Evolutionary conservation across 768 basidiomycete genomes (phyloP), one percentile per base, ranked within the genome.

Genomic region (Macrolepiota dolichaula): DNA sequence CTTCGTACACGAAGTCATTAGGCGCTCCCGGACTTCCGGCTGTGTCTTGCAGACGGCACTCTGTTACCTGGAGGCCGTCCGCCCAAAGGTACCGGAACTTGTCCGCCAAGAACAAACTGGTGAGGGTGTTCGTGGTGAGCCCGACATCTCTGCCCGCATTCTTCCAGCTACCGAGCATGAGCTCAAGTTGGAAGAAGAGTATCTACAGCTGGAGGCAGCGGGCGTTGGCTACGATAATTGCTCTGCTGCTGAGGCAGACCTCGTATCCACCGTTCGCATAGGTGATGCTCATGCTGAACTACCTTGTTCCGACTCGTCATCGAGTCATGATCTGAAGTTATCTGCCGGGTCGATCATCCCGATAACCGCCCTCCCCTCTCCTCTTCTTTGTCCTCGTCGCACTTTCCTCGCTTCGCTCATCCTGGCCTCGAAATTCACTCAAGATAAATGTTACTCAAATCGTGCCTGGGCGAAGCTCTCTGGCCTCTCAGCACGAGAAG

Each of bases 371-470:
- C 82, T 89, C n/a, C 89, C 89, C 0, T 92, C 88, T 0, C 91
- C 92, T 0, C 82, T 97, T 27, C 81, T 93, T 44, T 96, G 95
- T 68, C 93, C 95, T 1, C 85, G 95, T 27, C 84, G 95, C 25
- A 85, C 93, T 0, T 97, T 98, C 73, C 79, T 97, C 9, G 93
- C 93, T 0, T 86, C 92, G 0, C 77, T 98, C 44, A 93, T 98
- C 59, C 80, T 94, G 55, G 96, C 95, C 0, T 89, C 91, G 15
- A 98, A 98, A 67, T 96, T 96, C 70, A 86, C 91, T 63, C 94
- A 96, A 76, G 95, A 98, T 68, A 88, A 92, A 54, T 93, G 91
- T 46, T 97, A 96, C 67, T 94, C 92, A 13, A 96, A 97, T 71
- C 85, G 87, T 27, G 94, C 95, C 17, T 97, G 96, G 96, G 91